These are phyloP conservation scores for Trichoderma guizhouense DNA, from an alignment of 2,329 filamentous ascomycete species.

Conservation along the genomic window DNA sequence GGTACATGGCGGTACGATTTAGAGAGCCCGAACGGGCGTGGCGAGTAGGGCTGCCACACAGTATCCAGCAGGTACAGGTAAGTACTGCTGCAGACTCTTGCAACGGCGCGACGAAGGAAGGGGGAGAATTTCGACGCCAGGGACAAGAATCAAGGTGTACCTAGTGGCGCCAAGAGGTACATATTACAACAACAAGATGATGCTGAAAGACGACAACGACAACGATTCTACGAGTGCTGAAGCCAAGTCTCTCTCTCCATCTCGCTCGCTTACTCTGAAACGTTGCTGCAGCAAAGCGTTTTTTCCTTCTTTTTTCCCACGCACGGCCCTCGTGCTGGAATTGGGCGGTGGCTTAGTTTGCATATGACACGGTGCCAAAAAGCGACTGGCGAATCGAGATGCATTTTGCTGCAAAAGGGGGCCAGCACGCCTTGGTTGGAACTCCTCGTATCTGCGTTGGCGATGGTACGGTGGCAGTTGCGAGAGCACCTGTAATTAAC, in stretches of 20 bases:
- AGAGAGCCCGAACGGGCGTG: not conserved
- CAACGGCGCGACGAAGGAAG: not conserved
- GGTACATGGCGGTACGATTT: not conserved
- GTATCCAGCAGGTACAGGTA: not conserved
- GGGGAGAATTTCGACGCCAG: not conserved
- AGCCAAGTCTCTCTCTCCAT: not conserved
- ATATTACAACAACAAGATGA: not conserved
- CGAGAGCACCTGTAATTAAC: not conserved
- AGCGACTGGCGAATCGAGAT: slow-evolving; percentile 8
- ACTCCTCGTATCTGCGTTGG: slow-evolving; percentile 7
- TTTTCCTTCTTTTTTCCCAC: not conserved
- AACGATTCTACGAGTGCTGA: not conserved
- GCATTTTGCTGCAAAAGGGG: not conserved
- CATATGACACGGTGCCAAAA: slow-evolving; percentile 10
- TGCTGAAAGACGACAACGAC: not conserved
- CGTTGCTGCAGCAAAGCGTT: not conserved
- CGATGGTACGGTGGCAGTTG: not conserved
- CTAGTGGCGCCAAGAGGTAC: not conserved
- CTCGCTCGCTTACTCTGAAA: not conserved
- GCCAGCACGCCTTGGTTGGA: slow-evolving; percentile 1
- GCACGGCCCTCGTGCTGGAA: slow-evolving; percentile 1
- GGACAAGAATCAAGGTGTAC: not conserved
- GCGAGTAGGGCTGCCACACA: not conserved
- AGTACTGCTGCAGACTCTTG: not conserved
- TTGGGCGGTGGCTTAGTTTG: not conserved